Percentiles rank a stretch among this genome's conserved stretches.
phyloP scores from a whole-genome alignment of 768 basidiomycete species.

The Exsudoporus frostii region DNA sequence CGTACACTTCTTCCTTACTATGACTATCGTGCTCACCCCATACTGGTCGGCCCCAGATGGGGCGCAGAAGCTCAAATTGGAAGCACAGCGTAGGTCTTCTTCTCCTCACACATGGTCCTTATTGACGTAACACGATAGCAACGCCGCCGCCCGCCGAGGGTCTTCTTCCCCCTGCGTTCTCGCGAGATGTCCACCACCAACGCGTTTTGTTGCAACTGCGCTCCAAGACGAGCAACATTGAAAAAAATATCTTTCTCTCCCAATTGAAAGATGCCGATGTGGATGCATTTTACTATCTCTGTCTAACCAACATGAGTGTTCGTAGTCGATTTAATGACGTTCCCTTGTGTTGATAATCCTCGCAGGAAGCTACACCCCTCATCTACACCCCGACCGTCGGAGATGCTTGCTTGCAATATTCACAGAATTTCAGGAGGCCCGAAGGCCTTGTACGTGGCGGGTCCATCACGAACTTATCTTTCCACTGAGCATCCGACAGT shows the following conservation, averaged over 20 bases:
- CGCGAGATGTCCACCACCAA: constrained; percentile 47
- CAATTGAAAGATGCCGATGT: constrained; percentile 71
- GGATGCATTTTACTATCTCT: constrained; percentile 74
- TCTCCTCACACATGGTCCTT: not conserved
- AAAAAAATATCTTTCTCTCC: constrained; percentile 84
- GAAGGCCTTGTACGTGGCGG: constrained; percentile 61
- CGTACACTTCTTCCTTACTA: constrained; percentile 15
- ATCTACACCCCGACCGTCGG: constrained; percentile 94
- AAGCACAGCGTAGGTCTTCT: constrained; percentile 44
- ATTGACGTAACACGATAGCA: constrained; percentile 29
- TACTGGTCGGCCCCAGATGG: constrained; percentile 60
- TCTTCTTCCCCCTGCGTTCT: constrained; percentile 56
- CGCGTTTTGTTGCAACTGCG: constrained; percentile 71
- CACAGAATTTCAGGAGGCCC: constrained; percentile 69
- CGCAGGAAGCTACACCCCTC: constrained; percentile 61
- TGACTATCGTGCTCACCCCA: constrained; percentile 67
- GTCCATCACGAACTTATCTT: not conserved
- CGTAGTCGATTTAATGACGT: constrained; percentile 1
- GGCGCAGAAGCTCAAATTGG: constrained; percentile 65
- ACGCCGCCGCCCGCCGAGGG: constrained; percentile 48
- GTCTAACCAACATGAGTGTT: constrained; percentile 58
- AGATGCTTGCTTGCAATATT: constrained; percentile 84
- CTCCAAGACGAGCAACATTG: constrained; percentile 69
- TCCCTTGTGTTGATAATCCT: not conserved
- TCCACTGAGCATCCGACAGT: constrained; percentile 39